Base-by-base conservation (phyloP, 441 rosid species). In the Syzygium malaccense region DNA sequence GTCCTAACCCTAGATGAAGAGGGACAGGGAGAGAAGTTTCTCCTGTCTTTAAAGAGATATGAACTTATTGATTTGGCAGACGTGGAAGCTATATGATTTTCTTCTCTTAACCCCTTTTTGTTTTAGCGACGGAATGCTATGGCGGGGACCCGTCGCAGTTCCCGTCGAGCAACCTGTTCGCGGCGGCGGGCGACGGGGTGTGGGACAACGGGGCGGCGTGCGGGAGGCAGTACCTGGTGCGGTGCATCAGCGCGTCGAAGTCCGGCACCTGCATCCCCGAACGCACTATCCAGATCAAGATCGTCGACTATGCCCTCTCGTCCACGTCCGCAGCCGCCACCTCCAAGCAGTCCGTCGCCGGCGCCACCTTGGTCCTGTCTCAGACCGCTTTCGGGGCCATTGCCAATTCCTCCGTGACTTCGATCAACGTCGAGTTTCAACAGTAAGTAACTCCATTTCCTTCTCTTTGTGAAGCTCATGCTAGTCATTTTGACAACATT, bases 201-300 rank as follows among this genome's bases (percentile, higher is more conserved):
- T 95, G 97, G 97, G 96, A 95, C 91, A 94, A 95, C 62, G 94
- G 95, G 13, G 96, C 96, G 13, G 91, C 95, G 2, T 95, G 97
- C 48, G 96, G 97, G 56, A 93, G 96, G 87, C 94, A 92, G 78
- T 94, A 95, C 87, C 54, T 92, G 92, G 95, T 94, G 51, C 87
- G 96, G 87, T 95, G 97, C 89, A 93, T 95, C 25, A 95, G 96
- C 84, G 95, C 97, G 3, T 45, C 91, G 19, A 83, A 32, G 53
- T 86, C 91, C 3, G 89, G 91, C 19, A 90, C 93, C 55, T 95
- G 95, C 60, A 60, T 30, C 3, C 90, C 94, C 8, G 92, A 88
- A 51, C 90, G 85, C 85, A 93, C 94, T 0, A 93, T 95, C 85
- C 94, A 92, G 91, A 90, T 95, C 60, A 93, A 87, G 91, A 93